A percentile compares a stretch with the other conserved stretches of the same genome.
Evolutionary conservation across 345 rosid genomes (phyloP).

Genomic region (Dipteronia sinensis): DNA sequence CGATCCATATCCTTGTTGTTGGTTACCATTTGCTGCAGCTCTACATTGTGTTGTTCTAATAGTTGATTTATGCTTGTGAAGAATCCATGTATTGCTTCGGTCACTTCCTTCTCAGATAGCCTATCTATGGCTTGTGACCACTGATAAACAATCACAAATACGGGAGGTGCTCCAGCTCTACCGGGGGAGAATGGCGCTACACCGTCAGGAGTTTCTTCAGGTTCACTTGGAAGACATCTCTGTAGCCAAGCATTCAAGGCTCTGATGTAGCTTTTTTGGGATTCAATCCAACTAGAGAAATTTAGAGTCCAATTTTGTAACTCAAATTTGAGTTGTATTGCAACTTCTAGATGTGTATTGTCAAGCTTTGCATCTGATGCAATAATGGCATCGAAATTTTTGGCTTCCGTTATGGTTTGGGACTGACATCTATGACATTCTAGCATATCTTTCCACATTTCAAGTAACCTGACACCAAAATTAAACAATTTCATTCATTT

Average conservation of each 20-base stretch:
- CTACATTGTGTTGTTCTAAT: conserved; percentile 32
- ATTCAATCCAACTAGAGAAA: conserved; percentile 53
- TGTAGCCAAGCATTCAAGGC: conserved; percentile 70
- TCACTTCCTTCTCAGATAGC: conserved; percentile 43
- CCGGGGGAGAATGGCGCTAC: conserved; percentile 35
- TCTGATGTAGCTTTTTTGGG: conserved; percentile 55
- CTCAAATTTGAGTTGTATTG: conserved; percentile 57
- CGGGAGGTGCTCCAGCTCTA: conserved; percentile 46
- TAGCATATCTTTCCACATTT: conserved; percentile 71
- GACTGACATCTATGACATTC: conserved; percentile 59
- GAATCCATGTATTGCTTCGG: conserved; percentile 34
- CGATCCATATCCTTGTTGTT: conserved; percentile 45
- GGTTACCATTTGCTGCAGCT: conserved; percentile 34
- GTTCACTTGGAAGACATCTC: conserved; percentile 51
- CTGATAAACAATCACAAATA: conserved; percentile 42
- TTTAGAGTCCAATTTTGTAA: conserved; percentile 54
- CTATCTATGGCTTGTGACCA: conserved; percentile 55
- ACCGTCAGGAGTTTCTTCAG: conserved; percentile 49
- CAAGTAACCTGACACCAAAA: conserved; percentile 40
- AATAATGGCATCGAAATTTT: conserved; percentile 41
- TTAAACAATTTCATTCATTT: no score
- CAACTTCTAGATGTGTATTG: conserved; percentile 47
- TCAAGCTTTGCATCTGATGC: conserved; percentile 33
- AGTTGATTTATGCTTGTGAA: conserved; percentile 27
- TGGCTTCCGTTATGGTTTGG: conserved; percentile 41